These are phyloP conservation scores for Thermochaetoides thermophila DNA, from an alignment of 495 filamentous ascomycete species.

Conservation along the genomic window DNA sequence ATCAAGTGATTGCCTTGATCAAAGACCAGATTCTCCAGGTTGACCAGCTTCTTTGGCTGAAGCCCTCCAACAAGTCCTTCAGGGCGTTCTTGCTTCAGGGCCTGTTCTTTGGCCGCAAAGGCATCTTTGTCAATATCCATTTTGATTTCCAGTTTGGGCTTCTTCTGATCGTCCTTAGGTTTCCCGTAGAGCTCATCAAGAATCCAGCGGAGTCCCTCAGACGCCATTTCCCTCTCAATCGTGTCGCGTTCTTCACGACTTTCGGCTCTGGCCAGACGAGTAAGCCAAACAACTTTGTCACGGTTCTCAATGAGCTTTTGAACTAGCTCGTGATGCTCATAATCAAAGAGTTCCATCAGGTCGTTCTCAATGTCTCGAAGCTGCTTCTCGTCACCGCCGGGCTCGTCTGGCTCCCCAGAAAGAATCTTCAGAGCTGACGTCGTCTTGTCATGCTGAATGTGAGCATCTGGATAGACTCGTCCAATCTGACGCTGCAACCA, in stretches of 20 bases:
- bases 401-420: slow-evolving; percentile 56
- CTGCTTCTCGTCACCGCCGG: slow-evolving; percentile 55
- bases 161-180: slow-evolving; percentile 39
- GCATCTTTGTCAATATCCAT: slow-evolving; percentile 83
- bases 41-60: slow-evolving; percentile 75
- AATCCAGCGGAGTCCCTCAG: slow-evolving; percentile 72
- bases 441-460: slow-evolving; percentile 81
- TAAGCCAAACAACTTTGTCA: slow-evolving; percentile 90
- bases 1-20: slow-evolving; percentile 97
- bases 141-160: slow-evolving; percentile 67
- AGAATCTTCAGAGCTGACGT: slow-evolving; percentile 66
- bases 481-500: slow-evolving; percentile 95
- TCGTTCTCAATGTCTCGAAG: slow-evolving; percentile 95
- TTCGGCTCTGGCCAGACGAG: slow-evolving; percentile 72
- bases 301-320: slow-evolving; percentile 83
- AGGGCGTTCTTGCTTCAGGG: slow-evolving; percentile 27
- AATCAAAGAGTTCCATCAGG: slow-evolving; percentile 94
- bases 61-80: slow-evolving; percentile 70
- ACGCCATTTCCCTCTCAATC: slow-evolving; percentile 79
- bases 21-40: slow-evolving; percentile 90
- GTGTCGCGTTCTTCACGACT: slow-evolving; percentile 60
- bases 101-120: slow-evolving; percentile 26
- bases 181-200: slow-evolving; percentile 66
- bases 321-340: slow-evolving; percentile 87
- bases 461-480: slow-evolving; percentile 71